Evolutionary conservation across 805 yeast species (phyloP).

Genomic region (Myxozyma neglecta): DNA sequence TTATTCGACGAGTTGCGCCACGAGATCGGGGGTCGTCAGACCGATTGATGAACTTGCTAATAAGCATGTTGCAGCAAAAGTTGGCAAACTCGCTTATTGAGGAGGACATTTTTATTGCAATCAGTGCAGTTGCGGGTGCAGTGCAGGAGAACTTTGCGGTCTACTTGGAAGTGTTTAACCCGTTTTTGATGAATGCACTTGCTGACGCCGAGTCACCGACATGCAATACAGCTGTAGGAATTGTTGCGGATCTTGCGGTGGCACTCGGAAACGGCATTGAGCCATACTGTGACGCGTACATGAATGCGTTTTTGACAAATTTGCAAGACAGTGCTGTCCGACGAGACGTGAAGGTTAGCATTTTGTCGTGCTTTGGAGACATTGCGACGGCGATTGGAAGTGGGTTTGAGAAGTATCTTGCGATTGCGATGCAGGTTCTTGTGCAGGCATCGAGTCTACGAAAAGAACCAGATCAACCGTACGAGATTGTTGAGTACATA

Average conservation of each 20-base stretch:
- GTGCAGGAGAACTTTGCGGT: constrained; percentile 67
- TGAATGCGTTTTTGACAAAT: constrained; percentile 76
- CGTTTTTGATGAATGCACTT: constrained; percentile 76
- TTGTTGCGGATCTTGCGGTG: constrained; percentile 91
- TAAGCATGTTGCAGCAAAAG: constrained; percentile 66
- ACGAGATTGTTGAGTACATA: constrained; percentile 77
- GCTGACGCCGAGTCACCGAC: constrained; percentile 74
- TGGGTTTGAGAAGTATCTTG: constrained; percentile 72
- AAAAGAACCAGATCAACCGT: constrained; percentile 50
- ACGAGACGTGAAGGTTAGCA: constrained; percentile 81
- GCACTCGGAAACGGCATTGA: constrained; percentile 73
- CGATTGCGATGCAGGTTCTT: constrained; percentile 73
- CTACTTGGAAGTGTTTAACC: constrained; percentile 80
- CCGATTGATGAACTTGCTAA: constrained; percentile 76
- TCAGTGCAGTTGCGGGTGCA: constrained; percentile 85
- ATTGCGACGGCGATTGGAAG: constrained; percentile 85
- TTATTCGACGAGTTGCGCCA: constrained; percentile 67
- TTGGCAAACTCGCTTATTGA: constrained; percentile 76
- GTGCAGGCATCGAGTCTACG: constrained; percentile 41
- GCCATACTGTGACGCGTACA: constrained; percentile 75
- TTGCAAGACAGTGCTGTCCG: constrained; percentile 56
- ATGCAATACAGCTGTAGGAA: constrained; percentile 87
- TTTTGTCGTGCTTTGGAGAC: constrained; percentile 92
- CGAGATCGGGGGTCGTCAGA: constrained; percentile 70
- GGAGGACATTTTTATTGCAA: constrained; percentile 90